These are phyloP conservation scores for Pseudozyma flocculosa DNA, from an alignment of 1,284 basidiomycete genomes.

Conservation along the genomic window DNA sequence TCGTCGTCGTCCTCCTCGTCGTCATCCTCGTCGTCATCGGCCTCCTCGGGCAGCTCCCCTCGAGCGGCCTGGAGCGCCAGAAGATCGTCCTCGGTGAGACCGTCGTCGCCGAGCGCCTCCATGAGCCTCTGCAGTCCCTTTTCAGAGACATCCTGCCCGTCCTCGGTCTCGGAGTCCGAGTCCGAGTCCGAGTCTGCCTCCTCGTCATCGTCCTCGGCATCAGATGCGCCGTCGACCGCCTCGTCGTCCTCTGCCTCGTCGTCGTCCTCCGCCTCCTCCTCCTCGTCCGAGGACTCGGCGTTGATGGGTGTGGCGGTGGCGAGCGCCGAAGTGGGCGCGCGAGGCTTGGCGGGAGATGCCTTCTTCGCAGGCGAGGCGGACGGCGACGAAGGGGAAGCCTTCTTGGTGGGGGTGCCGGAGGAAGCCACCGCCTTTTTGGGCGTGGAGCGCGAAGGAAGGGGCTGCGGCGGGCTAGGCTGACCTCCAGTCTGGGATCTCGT, in stretches of 20 bases:
- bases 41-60: conserved; percentile 26
- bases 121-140: conserved; percentile 51
- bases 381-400: too few relatives aligned
- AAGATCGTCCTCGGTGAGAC: conserved; percentile 46
- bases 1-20: conserved; percentile 31
- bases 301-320: conserved; percentile 30
- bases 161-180: conserved; percentile 40
- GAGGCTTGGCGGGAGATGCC: background rate
- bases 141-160: conserved; percentile 50
- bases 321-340: conserved; percentile 24
- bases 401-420: too few relatives aligned
- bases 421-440: too few relatives aligned
- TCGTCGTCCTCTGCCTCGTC: conserved; percentile 18
- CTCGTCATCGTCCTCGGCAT: conserved; percentile 15
- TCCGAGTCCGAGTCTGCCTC: conserved; percentile 36
- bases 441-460: too few relatives aligned
- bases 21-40: conserved; percentile 25
- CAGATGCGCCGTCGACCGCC: too few relatives aligned
- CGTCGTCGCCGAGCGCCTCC: conserved; percentile 51
- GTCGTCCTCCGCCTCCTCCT: conserved; percentile 20
- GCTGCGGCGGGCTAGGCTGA: too few relatives aligned
- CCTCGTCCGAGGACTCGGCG: conserved; percentile 28
- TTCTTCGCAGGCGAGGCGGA: conserved; percentile 22
- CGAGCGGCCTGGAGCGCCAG: conserved; percentile 40
- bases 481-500: too few relatives aligned